Base-by-base conservation (phyloP, 106 monocot genomes). In the Apostasia ramifera region DNA sequence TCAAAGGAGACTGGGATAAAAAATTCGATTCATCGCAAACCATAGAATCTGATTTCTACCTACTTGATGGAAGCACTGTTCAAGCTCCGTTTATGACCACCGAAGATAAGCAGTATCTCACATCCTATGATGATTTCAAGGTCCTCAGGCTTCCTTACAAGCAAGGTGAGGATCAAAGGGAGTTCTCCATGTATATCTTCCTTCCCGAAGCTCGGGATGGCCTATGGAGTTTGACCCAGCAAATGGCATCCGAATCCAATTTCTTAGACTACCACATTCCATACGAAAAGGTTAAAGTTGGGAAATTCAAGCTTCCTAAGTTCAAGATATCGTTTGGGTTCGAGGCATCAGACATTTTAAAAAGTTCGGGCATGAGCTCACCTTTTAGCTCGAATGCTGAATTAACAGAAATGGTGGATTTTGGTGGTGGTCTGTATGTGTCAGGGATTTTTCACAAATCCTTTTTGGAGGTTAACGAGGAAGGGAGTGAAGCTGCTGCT, bases 101-200 rank as follows among this genome's bases (percentile, higher is more conserved):
- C 55, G 44, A 56, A 65, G 63, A 80, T 38, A 73, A 84, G 53
- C 84, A 91, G 57, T 84, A 65, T 13, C 1, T 91, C 26, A 72
- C 70, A 4, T 66, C 74, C 13, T 82, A 67, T 11, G 43, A 94
- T 61, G 81, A 77, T 58, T 90, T 94, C 44, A 87, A 82, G 66
- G 85, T 80, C 52, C 90, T 94, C 5, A 63, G 61, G 55, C 82
- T 94, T 57, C 83, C 79, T 0, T 94, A 94, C 63, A 78, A 83
- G 47, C 86, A 85, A 77, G 87, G 85, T 14, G 67, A 65, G 3
- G 79, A 88, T 49, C 59, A 67, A 44, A 81, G 90, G 58, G 77
- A 78, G 5, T 94, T 86, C 65, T 94, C 93, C 5, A 94, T 94
- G 93, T 87, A 86, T 61, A 76, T 94, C 40, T 82, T 84, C 70